Percentiles rank a stretch among this genome's conserved stretches.
Conservation (phyloP, 2,329 filamentous ascomycete species). For the Ceratocystis diversiconidia region DNA sequence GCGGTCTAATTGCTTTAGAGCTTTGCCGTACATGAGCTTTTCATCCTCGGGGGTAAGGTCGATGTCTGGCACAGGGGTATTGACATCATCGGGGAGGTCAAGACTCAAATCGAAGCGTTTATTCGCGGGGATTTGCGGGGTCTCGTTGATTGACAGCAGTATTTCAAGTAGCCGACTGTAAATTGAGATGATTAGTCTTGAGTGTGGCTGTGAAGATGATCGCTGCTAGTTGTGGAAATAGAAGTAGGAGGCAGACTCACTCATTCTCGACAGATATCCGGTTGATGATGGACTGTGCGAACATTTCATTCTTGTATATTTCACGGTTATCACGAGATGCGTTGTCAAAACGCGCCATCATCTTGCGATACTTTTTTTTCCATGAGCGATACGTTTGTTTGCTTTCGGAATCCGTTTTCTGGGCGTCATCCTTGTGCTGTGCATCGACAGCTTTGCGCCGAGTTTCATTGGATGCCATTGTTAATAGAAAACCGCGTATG, state of each 20-base stretch:
- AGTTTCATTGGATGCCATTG: conserved; percentile 15
- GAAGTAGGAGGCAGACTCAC: conserved; percentile 37
- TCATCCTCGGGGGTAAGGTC: conserved; percentile 28
- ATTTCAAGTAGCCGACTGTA: conserved; percentile 73
- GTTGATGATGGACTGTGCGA: conserved; percentile 66
- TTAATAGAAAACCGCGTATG: neutral
- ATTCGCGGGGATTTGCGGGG: conserved; percentile 58
- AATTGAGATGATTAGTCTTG: conserved; percentile 19
- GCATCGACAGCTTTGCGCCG: conserved; percentile 16
- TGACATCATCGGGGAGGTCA: conserved; percentile 30
- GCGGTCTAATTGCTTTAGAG: conserved; percentile 35
- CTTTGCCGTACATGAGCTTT: conserved; percentile 33
- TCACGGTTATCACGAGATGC: conserved; percentile 70
- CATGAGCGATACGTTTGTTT: conserved; percentile 50
- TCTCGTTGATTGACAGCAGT: conserved; percentile 78
- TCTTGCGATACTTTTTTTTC: conserved; percentile 94
- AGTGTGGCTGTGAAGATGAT: neutral
- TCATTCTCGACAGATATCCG: conserved; percentile 84
- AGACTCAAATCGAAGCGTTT: conserved; percentile 59
- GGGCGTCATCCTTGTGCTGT: conserved; percentile 4
- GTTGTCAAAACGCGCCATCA: conserved; percentile 64
- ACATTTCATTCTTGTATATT: conserved; percentile 67
- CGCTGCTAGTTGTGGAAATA: neutral
- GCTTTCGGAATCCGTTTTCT: conserved; percentile 33
- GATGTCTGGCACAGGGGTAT: conserved; percentile 24